Conservation (phyloP, 208 protist genomes). For the Acanthamoeba royreba region DNA sequence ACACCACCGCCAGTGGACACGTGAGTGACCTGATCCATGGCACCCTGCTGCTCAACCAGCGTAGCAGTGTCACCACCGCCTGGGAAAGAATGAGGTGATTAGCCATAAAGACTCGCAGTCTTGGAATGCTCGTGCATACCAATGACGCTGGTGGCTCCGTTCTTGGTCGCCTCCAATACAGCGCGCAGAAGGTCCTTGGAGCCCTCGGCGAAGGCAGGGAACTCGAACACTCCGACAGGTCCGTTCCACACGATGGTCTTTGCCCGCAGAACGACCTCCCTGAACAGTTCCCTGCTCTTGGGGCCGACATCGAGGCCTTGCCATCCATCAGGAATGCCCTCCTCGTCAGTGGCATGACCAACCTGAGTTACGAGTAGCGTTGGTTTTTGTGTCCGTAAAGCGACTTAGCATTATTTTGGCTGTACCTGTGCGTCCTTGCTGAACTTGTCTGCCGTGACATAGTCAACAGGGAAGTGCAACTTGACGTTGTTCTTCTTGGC, state of each 20-base stretch:
- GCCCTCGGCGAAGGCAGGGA: slow-evolving; percentile 92
- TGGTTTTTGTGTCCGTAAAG: no score
- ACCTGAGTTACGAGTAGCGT: no score
- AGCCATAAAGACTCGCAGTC: no score
- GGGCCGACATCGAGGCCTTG: slow-evolving; percentile 95
- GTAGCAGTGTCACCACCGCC: slow-evolving; percentile 98
- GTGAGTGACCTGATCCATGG: slow-evolving; percentile 93
- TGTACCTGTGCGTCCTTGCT: slow-evolving; percentile 59
- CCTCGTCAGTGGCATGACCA: slow-evolving; percentile 56
- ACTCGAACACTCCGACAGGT: slow-evolving; percentile 97
- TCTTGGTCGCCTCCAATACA: slow-evolving; percentile 83
- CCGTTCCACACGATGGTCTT: slow-evolving; percentile 97
- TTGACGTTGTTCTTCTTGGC: slow-evolving; percentile 93
- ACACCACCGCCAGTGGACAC: slow-evolving; percentile 99
- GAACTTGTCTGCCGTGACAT: slow-evolving; percentile 93
- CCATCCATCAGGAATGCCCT: slow-evolving; percentile 84
- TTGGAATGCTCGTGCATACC: slow-evolving; percentile 57
- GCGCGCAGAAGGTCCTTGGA: slow-evolving; percentile 76
- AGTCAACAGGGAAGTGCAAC: slow-evolving; percentile 96
- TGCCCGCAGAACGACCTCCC: slow-evolving; percentile 79
- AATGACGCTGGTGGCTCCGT: slow-evolving; percentile 81
- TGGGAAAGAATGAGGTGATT: neutral
- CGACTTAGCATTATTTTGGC: neutral
- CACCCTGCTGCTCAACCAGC: slow-evolving; percentile 86
- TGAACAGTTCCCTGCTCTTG: slow-evolving; percentile 83